A percentile compares a stretch with the other conserved stretches of the same genome.
These are phyloP conservation scores for Ganoderma sp. DNA, from an alignment of 1,284 basidiomycete genomes.

Conservation along the genomic window DNA sequence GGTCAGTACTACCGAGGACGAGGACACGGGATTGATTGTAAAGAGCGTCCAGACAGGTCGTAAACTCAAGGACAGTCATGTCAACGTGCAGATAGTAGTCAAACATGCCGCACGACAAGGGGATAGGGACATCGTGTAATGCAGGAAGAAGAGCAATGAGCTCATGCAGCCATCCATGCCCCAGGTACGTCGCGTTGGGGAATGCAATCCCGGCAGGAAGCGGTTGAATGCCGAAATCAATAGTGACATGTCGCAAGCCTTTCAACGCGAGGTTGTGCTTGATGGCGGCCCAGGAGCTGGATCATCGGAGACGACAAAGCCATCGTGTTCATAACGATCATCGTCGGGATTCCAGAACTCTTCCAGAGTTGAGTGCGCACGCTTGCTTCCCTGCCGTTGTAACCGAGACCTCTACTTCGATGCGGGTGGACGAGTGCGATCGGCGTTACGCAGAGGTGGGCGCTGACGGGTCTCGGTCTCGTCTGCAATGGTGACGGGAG, in stretches of 20 bases:
- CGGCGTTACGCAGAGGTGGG: background rate
- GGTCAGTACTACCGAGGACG: constrained; percentile 47
- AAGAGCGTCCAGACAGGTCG: constrained; percentile 29
- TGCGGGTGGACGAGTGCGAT: background rate
- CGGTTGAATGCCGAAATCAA: constrained; percentile 57
- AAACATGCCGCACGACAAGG: constrained; percentile 26
- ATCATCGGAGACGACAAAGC: constrained; percentile 20
- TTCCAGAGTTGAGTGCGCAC: constrained; percentile 23
- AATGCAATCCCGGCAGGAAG: constrained; percentile 60
- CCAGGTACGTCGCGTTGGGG: constrained; percentile 54
- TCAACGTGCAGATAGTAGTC: constrained; percentile 30
- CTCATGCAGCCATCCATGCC: constrained; percentile 61
- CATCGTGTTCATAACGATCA: constrained; percentile 19
- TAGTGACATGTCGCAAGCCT: constrained; percentile 38
- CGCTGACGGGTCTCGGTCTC: constrained; percentile 17
- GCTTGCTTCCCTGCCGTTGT: background rate
- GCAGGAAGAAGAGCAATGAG: constrained; percentile 40
- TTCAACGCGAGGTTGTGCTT: constrained; percentile 16
- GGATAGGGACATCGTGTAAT: constrained; percentile 13
- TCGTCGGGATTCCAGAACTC: constrained; percentile 23
- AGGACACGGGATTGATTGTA: constrained; percentile 38
- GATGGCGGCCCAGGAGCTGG: constrained; percentile 5
- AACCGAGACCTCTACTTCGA: constrained; percentile 9
- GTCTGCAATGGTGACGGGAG: constrained; percentile 30
- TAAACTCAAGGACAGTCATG: constrained; percentile 35